Conservation (phyloP, 768 basidiomycete genomes). For the Collybiopsis luxurians region DNA sequence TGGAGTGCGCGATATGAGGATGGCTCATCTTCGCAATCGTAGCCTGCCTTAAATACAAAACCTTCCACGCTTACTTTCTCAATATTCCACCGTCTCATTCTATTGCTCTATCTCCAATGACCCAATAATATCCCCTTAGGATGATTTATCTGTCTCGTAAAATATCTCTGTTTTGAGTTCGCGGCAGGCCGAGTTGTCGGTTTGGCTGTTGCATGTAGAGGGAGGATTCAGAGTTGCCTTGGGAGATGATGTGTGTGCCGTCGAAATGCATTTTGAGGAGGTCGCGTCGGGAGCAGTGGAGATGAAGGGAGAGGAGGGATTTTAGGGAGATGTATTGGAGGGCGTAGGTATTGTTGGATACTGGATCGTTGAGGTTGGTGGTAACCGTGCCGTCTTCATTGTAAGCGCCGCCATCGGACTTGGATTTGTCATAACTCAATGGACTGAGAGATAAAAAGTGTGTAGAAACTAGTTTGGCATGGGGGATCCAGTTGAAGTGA, state of each 20-base stretch:
- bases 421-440: constrained; percentile 27
- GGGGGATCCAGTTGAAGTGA: constrained; percentile 42
- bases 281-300: constrained; percentile 40
- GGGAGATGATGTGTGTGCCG: constrained; percentile 31
- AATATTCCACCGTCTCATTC: constrained; percentile 38
- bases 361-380: too few species aligned
- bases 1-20: too few species aligned
- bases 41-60: not conserved
- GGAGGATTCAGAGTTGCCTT: constrained; percentile 30
- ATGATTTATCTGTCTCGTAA: constrained; percentile 35
- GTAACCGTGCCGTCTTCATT: too few species aligned
- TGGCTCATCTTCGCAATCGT: not conserved
- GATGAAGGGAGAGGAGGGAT: constrained; percentile 32
- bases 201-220: constrained; percentile 32
- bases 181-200: constrained; percentile 37
- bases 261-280: constrained; percentile 34
- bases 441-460: constrained; percentile 39
- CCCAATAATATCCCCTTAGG: constrained; percentile 35
- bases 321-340: constrained; percentile 35
- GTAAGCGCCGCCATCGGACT: not conserved
- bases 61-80: constrained; percentile 16
- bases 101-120: constrained; percentile 41
- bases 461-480: constrained; percentile 38
- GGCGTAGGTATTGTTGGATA: constrained; percentile 8
- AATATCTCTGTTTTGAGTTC: constrained; percentile 37